phyloP scores from a whole-genome alignment of 2,329 filamentous ascomycete species.

The Fusarium mangiferae region DNA sequence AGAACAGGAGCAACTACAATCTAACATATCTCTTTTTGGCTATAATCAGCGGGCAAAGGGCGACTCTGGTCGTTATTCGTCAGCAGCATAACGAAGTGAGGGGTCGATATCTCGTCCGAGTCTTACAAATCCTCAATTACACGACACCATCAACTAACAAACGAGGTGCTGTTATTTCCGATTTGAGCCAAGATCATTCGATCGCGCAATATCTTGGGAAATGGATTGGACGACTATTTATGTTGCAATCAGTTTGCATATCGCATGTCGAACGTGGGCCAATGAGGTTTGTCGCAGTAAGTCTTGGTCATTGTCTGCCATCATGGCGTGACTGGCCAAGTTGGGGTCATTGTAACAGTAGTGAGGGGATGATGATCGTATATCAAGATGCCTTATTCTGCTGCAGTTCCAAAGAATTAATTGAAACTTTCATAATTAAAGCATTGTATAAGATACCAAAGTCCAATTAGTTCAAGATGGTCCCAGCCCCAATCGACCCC shows the following conservation, averaged over 20 bases:
- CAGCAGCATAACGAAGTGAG: not conserved
- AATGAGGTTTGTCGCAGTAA: not conserved
- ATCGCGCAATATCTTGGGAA: not conserved
- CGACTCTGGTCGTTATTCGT: not conserved
- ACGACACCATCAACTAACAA: constrained; percentile 1
- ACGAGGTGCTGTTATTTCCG: not conserved
- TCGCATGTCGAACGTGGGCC: not conserved
- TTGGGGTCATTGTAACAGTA: not conserved
- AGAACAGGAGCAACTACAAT: not conserved
- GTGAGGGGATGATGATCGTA: not conserved
- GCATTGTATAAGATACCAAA: fast-evolving
- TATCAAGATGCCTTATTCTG: not conserved
- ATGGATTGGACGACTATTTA: not conserved
- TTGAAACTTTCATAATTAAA: fast-evolving
- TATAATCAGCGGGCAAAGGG: not conserved
- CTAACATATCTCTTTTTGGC: not conserved
- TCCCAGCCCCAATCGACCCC: constrained; percentile 68
- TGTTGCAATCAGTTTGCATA: constrained; percentile 31
- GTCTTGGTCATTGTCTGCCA: constrained; percentile 2
- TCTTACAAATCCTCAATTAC: constrained; percentile 12
- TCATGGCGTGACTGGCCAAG: constrained; percentile 18
- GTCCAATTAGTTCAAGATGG: constrained; percentile 47
- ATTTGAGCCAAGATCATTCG: not conserved
- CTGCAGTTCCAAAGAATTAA: fast-evolving
- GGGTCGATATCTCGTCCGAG: not conserved